Evolutionary conservation across 2,329 filamentous ascomycete species (phyloP).

Genomic region (Pseudogymnoascus sp.): DNA sequence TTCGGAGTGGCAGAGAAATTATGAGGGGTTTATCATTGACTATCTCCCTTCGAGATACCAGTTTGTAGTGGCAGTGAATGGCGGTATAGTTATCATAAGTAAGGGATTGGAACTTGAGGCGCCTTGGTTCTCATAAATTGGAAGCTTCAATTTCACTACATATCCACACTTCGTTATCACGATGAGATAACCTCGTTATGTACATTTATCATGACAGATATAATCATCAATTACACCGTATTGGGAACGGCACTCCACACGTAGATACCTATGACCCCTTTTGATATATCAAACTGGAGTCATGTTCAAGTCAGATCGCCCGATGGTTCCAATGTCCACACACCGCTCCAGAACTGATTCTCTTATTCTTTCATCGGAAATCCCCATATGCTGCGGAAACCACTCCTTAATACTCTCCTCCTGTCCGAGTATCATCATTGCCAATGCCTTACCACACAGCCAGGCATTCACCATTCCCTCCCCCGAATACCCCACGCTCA

Average conservation of each 20-base stretch:
- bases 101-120: conserved; percentile 17
- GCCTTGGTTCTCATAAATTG: conserved; percentile 13
- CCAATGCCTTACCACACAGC: conserved; percentile 43
- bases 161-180: too few relatives aligned
- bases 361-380: neutral
- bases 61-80: conserved; percentile 17
- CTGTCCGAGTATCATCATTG: conserved; percentile 38
- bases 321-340: neutral
- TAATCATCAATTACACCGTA: too few relatives aligned
- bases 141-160: too few relatives aligned
- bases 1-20: conserved; percentile 17
- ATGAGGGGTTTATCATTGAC: conserved; percentile 15
- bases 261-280: too few relatives aligned
- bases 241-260: too few relatives aligned
- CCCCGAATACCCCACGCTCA: conserved; percentile 45
- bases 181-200: too few relatives aligned
- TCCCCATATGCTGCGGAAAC: neutral
- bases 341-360: neutral
- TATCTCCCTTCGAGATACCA: conserved; percentile 13
- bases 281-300: too few relatives aligned
- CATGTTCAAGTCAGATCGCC: neutral
- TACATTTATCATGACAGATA: too few relatives aligned
- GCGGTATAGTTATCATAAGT: conserved; percentile 17
- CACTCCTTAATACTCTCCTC: conserved; percentile 17
- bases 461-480: conserved; percentile 50